A percentile compares a stretch with the other conserved stretches of the same genome.
These are phyloP conservation scores for Tricholoma terreum DNA, from an alignment of 768 basidiomycete species.

Conservation along the genomic window DNA sequence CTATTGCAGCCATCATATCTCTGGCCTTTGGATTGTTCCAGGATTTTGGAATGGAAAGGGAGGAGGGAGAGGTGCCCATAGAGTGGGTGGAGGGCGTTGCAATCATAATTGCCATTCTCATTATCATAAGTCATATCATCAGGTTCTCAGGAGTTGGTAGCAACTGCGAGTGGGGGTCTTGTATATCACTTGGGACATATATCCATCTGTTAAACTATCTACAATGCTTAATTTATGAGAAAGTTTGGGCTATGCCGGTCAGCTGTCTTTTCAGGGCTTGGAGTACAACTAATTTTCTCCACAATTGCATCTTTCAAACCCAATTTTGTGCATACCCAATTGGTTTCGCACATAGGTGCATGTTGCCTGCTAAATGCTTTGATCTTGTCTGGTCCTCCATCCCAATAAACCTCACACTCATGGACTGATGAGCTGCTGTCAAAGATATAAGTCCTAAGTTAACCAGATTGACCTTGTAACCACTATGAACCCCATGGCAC, in stretches of 20 bases:
- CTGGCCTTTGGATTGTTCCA: too few relatives aligned
- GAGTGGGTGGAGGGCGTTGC: too few relatives aligned
- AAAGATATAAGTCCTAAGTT: neutral
- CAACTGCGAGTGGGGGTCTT: too few relatives aligned
- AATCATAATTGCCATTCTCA: too few relatives aligned
- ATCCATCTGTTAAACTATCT: too few relatives aligned
- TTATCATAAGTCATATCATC: too few relatives aligned
- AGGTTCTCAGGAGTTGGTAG: too few relatives aligned
- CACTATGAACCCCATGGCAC: too few relatives aligned
- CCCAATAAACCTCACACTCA: neutral
- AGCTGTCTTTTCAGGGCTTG: neutral
- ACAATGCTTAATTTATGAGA: neutral
- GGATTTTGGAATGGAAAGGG: too few relatives aligned
- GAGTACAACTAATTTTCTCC: neutral
- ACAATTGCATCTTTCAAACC: neutral
- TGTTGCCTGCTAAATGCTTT: neutral
- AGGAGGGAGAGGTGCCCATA: too few relatives aligned
- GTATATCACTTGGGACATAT: too few relatives aligned
- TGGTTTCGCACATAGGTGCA: neutral
- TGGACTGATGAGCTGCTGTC: neutral
- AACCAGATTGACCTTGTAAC: neutral
- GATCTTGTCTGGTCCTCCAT: neutral
- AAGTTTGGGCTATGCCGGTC: neutral
- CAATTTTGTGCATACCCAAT: neutral
- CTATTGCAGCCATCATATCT: too few relatives aligned